These are phyloP conservation scores for Cardamine resedifolia DNA, from an alignment of 345 rosid genomes.

Conservation along the genomic window DNA sequence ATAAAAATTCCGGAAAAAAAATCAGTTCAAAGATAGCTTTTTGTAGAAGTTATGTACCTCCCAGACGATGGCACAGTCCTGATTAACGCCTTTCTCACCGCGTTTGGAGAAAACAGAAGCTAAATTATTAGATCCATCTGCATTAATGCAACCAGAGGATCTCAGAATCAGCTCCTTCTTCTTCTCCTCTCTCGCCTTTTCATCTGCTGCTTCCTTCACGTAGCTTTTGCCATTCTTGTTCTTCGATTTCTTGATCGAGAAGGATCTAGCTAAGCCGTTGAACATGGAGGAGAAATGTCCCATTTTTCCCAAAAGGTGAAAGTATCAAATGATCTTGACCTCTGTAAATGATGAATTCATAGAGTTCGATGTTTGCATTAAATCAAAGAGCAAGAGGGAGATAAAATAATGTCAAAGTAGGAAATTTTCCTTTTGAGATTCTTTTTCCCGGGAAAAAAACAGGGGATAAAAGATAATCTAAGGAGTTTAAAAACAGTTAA, in stretches of 20 bases:
- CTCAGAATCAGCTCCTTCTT: conserved; percentile 66
- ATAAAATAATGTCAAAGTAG: conserved; percentile 34
- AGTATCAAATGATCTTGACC: conserved; percentile 1
- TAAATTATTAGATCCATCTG: conserved; percentile 58
- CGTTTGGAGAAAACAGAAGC: conserved; percentile 78
- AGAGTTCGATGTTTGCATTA: conserved; percentile 23
- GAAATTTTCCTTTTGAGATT: conserved; percentile 24
- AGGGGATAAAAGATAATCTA: conserved; percentile 22
- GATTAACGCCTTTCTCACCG: conserved; percentile 87
- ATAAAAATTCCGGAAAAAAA: neutral
- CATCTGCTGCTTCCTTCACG: conserved; percentile 59
- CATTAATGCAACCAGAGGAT: conserved; percentile 70
- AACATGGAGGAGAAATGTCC: conserved; percentile 83
- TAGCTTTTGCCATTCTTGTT: conserved; percentile 45
- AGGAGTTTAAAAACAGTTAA: conserved; percentile 28
- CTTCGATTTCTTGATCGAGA: conserved; percentile 52
- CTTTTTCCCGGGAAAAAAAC: conserved; percentile 40
- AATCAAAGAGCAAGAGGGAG: conserved; percentile 36
- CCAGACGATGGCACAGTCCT: conserved; percentile 92
- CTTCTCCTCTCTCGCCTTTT: conserved; percentile 78
- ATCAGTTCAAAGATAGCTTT: neutral
- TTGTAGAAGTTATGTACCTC: conserved; percentile 53
- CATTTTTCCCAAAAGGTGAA: conserved; percentile 41
- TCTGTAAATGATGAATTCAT: conserved; percentile 9
- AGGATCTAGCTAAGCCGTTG: conserved; percentile 66